Conservation (phyloP, 2,329 filamentous ascomycete genomes). For the Teratosphaeria viscida region DNA sequence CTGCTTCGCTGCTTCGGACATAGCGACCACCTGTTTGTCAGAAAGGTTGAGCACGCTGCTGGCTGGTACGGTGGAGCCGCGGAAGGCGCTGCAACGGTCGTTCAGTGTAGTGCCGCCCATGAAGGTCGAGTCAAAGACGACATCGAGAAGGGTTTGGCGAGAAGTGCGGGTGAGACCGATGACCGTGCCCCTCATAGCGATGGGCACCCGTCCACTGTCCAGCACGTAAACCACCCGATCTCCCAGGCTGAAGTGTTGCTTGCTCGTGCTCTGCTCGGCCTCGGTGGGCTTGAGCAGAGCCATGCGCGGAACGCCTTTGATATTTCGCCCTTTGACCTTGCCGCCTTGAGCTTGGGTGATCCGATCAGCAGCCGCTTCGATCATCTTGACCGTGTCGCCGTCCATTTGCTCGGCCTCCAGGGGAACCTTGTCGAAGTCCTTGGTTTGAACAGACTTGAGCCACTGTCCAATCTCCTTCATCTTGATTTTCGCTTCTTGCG, state of each 20-base stretch:
- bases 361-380: constrained; percentile 66
- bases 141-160: constrained; percentile 70
- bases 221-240: constrained; percentile 90
- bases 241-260: constrained; percentile 73
- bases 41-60: constrained; percentile 84
- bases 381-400: constrained; percentile 71
- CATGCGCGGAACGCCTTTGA: constrained; percentile 72
- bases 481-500: constrained; percentile 59
- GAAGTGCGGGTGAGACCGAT: constrained; percentile 85
- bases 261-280: constrained; percentile 82
- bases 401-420: constrained; percentile 94
- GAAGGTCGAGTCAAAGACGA: constrained; percentile 89
- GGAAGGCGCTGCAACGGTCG: constrained; percentile 83
- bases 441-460: constrained; percentile 85
- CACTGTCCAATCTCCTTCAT: constrained; percentile 91
- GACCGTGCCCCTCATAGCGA: constrained; percentile 85
- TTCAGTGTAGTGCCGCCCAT: constrained; percentile 94
- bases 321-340: constrained; percentile 50
- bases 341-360: constrained; percentile 26
- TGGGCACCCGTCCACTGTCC: constrained; percentile 87
- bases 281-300: constrained; percentile 89
- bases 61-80: constrained; percentile 80
- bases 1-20: constrained; percentile 29
- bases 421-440: constrained; percentile 89
- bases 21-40: constrained; percentile 66